Evolutionary conservation across 345 rosid species (phyloP).

Genomic region (Arabidopsis thaliana): DNA sequence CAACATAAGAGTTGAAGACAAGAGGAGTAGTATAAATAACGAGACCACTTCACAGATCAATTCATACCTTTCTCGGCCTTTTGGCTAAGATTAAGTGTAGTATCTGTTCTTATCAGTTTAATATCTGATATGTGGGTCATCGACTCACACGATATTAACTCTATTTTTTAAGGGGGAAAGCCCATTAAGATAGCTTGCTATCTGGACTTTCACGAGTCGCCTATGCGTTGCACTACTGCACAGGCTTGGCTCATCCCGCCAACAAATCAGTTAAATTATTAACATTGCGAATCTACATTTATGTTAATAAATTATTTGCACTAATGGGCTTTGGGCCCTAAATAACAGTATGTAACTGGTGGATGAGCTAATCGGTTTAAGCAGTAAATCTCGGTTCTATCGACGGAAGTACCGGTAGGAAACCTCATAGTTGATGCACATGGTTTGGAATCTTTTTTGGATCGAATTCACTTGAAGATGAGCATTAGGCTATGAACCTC

Average conservation of each 20-base stretch:
- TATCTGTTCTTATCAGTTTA: slow-evolving; percentile 63
- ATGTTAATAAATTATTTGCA: too few species aligned
- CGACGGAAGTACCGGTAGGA: too few species aligned
- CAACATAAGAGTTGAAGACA: too few species aligned
- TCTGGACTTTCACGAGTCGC: neutral
- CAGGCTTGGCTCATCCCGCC: slow-evolving; percentile 9
- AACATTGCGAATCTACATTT: too few species aligned
- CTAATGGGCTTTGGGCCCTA: too few species aligned
- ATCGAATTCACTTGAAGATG: neutral
- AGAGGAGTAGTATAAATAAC: too few species aligned
- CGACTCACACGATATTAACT: slow-evolving; percentile 8
- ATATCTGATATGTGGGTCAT: slow-evolving; percentile 22
- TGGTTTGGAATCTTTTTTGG: too few species aligned
- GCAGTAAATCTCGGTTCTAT: too few species aligned
- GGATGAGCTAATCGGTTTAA: too few species aligned
- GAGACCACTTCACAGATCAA: neutral
- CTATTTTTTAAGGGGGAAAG: neutral
- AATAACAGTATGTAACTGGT: too few species aligned
- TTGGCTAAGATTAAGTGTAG: slow-evolving; percentile 77
- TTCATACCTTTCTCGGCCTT: slow-evolving; percentile 70
- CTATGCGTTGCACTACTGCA: slow-evolving; percentile 20
- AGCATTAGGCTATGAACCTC: neutral
- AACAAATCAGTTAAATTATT: neutral
- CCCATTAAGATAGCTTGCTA: slow-evolving; percentile 8
- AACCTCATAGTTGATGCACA: too few species aligned